These are phyloP conservation scores for Populus ilicifolia DNA, from an alignment of 345 rosid genomes.

Conservation along the genomic window DNA sequence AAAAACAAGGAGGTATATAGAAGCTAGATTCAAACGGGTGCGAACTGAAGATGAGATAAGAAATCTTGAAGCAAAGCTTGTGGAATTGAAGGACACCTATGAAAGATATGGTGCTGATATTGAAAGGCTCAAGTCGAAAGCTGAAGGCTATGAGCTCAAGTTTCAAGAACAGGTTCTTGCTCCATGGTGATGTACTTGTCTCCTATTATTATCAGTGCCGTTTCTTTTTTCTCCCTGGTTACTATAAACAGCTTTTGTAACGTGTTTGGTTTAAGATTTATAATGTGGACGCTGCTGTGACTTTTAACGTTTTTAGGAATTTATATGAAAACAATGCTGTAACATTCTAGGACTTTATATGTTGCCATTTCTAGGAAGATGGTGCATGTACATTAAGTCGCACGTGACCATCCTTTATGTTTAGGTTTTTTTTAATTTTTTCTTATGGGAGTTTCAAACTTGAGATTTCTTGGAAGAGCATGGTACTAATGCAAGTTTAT, in stretches of 20 bases:
- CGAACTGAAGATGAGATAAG: slow-evolving; percentile 38
- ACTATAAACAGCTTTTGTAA: neutral
- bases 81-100: slow-evolving; percentile 42
- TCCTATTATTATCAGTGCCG: neutral
- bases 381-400: neutral
- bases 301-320: neutral
- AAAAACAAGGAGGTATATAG: slow-evolving; percentile 47
- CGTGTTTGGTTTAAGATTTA: neutral
- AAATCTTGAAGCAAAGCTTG: slow-evolving; percentile 46
- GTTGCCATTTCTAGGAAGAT: neutral
- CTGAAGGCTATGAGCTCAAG: slow-evolving; percentile 44
- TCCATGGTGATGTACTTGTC: slow-evolving; percentile 45
- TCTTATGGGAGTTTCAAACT: neutral
- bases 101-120: slow-evolving; percentile 37
- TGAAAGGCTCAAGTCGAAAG: slow-evolving; percentile 36
- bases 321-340: neutral
- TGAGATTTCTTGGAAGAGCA: neutral
- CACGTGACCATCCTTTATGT: neutral
- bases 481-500: too few species aligned
- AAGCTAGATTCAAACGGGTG: slow-evolving; percentile 42
- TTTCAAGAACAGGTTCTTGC: slow-evolving; percentile 48
- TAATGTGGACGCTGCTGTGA: neutral
- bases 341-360: neutral
- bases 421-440: too few species aligned
- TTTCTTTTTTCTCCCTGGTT: neutral